Conservation (phyloP, 139 green algal species). For the Chlamydomonas schloesseri region DNA sequence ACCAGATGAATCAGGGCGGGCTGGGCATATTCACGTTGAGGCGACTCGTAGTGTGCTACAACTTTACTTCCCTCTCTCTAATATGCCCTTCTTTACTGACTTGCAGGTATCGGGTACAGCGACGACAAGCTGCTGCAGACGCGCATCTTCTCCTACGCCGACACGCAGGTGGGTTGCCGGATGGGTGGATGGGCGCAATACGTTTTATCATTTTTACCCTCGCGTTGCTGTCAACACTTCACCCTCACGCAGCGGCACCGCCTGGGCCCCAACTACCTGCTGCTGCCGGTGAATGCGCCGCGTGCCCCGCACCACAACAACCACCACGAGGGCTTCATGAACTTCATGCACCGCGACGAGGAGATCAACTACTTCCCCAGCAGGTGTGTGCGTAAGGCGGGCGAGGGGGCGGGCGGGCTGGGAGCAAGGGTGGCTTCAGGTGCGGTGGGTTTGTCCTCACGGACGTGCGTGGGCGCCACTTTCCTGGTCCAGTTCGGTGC, state of each 20-base stretch:
- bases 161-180: conserved; percentile 82
- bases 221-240: too few relatives aligned
- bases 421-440: too few relatives aligned
- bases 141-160: conserved; percentile 85
- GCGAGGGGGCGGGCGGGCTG: background rate
- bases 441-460: too few relatives aligned
- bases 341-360: conserved; percentile 93
- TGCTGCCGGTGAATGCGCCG: conserved; percentile 91
- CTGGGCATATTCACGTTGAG: too few relatives aligned
- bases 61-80: too few relatives aligned
- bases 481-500: too few relatives aligned
- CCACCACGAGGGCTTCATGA: conserved; percentile 98
- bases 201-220: too few relatives aligned
- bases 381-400: conserved; percentile 40
- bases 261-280: conserved; percentile 96
- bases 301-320: conserved; percentile 92
- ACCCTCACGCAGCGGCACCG: conserved; percentile 90
- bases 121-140: conserved; percentile 98
- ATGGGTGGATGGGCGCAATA: too few relatives aligned
- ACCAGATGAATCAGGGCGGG: too few relatives aligned
- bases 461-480: too few relatives aligned
- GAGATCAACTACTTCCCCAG: conserved; percentile 98
- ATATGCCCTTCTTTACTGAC: too few relatives aligned
- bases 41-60: too few relatives aligned
- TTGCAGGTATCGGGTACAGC: conserved; percentile 90